Conservation (phyloP, 768 basidiomycete species). For the Boletus fagicola region DNA sequence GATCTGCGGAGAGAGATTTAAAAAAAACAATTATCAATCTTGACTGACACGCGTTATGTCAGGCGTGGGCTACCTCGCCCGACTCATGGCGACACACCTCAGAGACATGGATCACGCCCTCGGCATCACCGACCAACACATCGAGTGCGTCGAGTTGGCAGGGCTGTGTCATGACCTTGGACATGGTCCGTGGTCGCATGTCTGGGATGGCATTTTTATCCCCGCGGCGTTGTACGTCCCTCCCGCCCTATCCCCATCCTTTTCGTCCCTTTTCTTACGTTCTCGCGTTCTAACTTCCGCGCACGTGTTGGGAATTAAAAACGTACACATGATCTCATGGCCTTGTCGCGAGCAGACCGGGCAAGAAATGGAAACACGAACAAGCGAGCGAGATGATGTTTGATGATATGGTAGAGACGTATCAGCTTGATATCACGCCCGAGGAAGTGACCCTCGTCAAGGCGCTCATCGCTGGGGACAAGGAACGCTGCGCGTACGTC, state of each 20-base stretch:
- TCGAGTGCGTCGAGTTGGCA: conserved; percentile 75
- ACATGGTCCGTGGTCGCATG: conserved; percentile 84
- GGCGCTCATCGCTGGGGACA: conserved; percentile 72
- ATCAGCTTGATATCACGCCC: conserved; percentile 46
- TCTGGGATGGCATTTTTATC: conserved; percentile 77
- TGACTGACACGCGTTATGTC: background rate
- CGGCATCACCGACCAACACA: conserved; percentile 65
- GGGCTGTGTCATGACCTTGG: conserved; percentile 85
- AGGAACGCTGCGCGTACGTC: conserved; percentile 49
- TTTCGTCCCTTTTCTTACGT: background rate
- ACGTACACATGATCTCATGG: background rate
- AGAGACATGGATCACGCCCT: conserved; percentile 58
- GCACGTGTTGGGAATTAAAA: background rate
- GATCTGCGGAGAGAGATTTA: no score
- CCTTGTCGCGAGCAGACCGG: conserved; percentile 35
- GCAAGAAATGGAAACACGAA: conserved; percentile 67
- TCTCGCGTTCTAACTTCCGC: background rate
- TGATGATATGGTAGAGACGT: conserved; percentile 58
- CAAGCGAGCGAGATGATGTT: conserved; percentile 83
- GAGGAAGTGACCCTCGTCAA: conserved; percentile 64
- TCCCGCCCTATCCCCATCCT: background rate
- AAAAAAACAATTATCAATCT: background rate
- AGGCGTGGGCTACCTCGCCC: conserved; percentile 78
- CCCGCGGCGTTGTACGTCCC: conserved; percentile 58
- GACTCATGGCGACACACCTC: conserved; percentile 58